phyloP scores from a whole-genome alignment of 2,329 filamentous ascomycete genomes.

The Niveomyces coronatus region DNA sequence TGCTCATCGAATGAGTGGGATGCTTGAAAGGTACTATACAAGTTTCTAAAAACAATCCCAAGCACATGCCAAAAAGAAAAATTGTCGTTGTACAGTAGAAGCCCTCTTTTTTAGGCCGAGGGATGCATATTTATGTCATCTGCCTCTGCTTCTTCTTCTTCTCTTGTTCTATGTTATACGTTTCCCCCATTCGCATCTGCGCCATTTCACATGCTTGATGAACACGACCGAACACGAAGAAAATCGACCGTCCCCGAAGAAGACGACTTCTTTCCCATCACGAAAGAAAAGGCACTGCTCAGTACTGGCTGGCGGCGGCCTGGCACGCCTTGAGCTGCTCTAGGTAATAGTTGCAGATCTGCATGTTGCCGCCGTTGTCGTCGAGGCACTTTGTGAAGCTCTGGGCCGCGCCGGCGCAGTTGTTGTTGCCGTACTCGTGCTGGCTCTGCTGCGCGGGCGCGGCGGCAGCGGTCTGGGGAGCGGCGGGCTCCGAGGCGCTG shows the following conservation, averaged over 20 bases:
- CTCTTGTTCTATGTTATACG: background rate
- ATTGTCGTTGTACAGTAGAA: conserved; percentile 2
- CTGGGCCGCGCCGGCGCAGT: conserved; percentile 70
- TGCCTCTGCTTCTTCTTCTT: background rate
- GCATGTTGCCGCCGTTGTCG: conserved; percentile 86
- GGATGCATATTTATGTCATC: background rate
- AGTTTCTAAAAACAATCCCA: conserved; percentile 15
- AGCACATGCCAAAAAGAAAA: conserved; percentile 1
- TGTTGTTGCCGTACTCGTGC: conserved; percentile 46
- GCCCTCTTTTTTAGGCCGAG: background rate
- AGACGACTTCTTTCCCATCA: too few relatives aligned
- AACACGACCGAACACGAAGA: too few relatives aligned
- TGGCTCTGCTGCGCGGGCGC: conserved; percentile 38
- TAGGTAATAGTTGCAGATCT: conserved; percentile 95
- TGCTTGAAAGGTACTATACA: conserved; percentile 13
- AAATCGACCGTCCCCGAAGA: too few relatives aligned
- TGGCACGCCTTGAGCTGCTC: conserved; percentile 94
- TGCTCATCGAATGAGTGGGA: too few relatives aligned
- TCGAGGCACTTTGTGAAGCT: conserved; percentile 95
- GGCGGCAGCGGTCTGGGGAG: conserved; percentile 40
- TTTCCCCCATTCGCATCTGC: too few relatives aligned
- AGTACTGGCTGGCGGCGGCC: conserved; percentile 63
- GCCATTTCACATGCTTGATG: too few relatives aligned
- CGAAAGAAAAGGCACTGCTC: too few relatives aligned
- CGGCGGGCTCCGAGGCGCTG: conserved; percentile 46